Base-by-base conservation (phyloP, 1,284 basidiomycete species). In the Chondrostereum purpureum region DNA sequence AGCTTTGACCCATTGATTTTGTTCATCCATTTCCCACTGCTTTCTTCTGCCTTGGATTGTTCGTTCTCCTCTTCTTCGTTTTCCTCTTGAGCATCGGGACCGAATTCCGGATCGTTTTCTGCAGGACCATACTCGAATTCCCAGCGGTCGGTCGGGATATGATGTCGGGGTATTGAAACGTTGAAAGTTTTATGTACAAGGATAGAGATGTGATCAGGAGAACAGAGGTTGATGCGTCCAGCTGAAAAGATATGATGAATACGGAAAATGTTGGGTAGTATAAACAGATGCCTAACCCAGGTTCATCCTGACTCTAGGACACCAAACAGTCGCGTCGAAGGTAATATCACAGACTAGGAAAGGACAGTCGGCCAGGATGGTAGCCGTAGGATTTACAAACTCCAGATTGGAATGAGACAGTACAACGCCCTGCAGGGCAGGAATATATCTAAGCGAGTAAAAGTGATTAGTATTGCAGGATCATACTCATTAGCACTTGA, bases 101-200 rank as follows among this genome's bases (percentile, higher is more conserved):
- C 78, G 59, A 75, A 82, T 57, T 86, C 81, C 3, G 85, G 81
- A 50, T 89, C 85, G 53, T 85, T 85, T 57, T 85, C 83, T 13
- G 78, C 77, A 0, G 84, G 72, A 3, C 82, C 87, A 51, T 92
- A 83, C 59, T 96, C 89, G 56, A 95, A 98, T 51, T 85, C 78
- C 82, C 88, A 98, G 43, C 78, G 66, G 39, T 88, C 83, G 17
- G 65, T 71, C 2, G 83, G 90, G 58, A 99, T 91, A 63, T 99
- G 95, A 58, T 90, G 80, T 45, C 90, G 81, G 1, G 93, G 92
- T 62, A 99, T 97, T 5, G 92, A 94, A 12, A 92, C 91, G 64
- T 99, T 99, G 75, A 99, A 99, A 5, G 92, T 95, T 45, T 86
- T 85, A 58, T 96, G 91, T 3, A 97, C 75, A 43, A 99, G 85